These are phyloP conservation scores for Hanseniaspora lachancei DNA, from an alignment of 805 yeast species.

Conservation along the genomic window DNA sequence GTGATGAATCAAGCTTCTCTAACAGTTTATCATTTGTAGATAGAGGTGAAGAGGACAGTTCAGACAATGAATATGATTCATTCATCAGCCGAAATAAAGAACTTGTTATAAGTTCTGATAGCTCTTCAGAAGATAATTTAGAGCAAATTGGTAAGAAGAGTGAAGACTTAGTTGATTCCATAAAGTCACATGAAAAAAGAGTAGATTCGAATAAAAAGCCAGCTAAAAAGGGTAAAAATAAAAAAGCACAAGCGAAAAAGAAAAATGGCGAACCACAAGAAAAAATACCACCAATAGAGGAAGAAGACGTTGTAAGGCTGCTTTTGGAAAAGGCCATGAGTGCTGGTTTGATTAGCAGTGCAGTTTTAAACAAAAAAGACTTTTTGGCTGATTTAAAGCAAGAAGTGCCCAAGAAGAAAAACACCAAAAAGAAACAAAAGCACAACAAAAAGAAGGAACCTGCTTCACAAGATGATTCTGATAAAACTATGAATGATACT, in stretches of 20 bases:
- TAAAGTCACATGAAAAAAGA: neutral
- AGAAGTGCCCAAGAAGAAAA: neutral
- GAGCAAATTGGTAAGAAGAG: neutral
- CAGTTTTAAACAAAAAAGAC: neutral
- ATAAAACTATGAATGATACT: neutral
- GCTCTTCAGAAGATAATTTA: neutral
- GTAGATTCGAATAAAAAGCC: neutral
- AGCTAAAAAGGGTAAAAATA: neutral
- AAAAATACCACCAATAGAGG: neutral
- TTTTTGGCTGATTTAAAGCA: neutral
- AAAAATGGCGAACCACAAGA: neutral
- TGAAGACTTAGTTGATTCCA: neutral
- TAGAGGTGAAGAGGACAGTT: too few relatives aligned
- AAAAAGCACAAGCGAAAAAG: neutral
- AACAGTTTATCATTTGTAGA: neutral
- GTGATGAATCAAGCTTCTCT: neutral
- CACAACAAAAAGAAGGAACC: neutral
- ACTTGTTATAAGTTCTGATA: neutral
- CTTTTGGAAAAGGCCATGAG: constrained; percentile 10
- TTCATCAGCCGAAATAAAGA: neutral
- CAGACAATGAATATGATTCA: too few relatives aligned
- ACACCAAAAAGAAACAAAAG: neutral
- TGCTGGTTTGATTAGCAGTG: constrained; percentile 7
- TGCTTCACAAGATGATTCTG: neutral
- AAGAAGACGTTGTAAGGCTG: constrained; percentile 1